These are phyloP conservation scores for Fusarium newnesense DNA, from an alignment of 2,329 filamentous ascomycete genomes.

Conservation along the genomic window DNA sequence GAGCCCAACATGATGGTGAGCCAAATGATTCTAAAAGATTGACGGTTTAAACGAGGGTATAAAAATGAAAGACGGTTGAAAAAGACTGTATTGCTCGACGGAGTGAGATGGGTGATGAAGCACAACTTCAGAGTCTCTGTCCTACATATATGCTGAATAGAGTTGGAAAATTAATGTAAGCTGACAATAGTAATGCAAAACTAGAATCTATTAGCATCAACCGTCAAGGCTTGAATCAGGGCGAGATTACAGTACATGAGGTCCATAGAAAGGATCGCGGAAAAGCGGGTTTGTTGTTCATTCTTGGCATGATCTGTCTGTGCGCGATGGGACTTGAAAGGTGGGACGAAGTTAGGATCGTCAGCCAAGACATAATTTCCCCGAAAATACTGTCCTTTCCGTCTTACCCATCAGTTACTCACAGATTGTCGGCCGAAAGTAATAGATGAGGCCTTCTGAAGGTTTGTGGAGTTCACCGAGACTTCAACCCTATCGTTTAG, in stretches of 20 bases:
- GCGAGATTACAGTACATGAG: slow-evolving; percentile 4
- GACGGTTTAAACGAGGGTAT: background rate
- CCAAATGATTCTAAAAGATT: background rate
- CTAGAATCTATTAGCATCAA: background rate
- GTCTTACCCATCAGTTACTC: background rate
- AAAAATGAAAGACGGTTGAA: background rate
- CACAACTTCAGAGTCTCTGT: background rate
- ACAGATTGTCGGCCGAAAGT: background rate
- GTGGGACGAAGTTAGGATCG: background rate
- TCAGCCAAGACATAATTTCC: background rate
- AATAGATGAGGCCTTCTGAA: background rate
- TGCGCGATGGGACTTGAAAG: background rate
- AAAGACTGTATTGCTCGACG: background rate
- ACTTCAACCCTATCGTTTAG: background rate
- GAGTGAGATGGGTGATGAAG: background rate
- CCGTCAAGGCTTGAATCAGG: background rate
- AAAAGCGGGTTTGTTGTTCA: background rate
- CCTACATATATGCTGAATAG: background rate
- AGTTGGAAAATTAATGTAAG: background rate
- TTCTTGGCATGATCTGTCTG: background rate
- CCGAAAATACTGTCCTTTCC: background rate
- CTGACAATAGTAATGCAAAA: background rate
- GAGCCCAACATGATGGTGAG: background rate
- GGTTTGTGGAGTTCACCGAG: background rate
- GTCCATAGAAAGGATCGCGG: slow-evolving; percentile 1